Evolutionary conservation across 768 basidiomycete species (phyloP), one percentile per base, ranked within the genome.

Genomic region (Pisolithus marmoratus): DNA sequence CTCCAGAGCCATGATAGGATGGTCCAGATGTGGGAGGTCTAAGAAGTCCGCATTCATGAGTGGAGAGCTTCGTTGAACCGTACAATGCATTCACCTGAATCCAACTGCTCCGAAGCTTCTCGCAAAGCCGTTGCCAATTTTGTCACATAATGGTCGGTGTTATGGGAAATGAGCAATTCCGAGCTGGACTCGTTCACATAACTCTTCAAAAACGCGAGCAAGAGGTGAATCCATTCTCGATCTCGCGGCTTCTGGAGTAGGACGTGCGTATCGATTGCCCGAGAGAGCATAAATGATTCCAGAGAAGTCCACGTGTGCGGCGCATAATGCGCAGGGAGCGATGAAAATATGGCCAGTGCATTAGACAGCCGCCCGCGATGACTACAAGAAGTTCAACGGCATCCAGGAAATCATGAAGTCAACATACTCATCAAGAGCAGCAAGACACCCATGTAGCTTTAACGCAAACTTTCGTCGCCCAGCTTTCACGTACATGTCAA

Each of bases 371-470:
- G 81, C 34, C 77, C 79, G 34, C 90, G 86, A 65, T 85, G 78
- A 6, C 92, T 94, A 46, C 17, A n/a, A 54, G 19, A 22, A 17
- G 36, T 31, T 64, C 23, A 61, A 48, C 44, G 46, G 45, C 34
- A 36, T 24, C 38, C 46, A 24, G 36, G n/a, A 43, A 51, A 40
- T 26, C 34, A 41, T 36, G 41, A 58, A 37, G 34, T 22, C 11
- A n/a, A 71, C 92, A 57, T 72, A 97, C 95, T 86, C 67, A 57
- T 97, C 94, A 36, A 98, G 78, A 15, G 88, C 90, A 3, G 94
- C 95, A 15, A 97, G 74, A 60, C 80, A 85, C 2, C 89, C 90
- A 55, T 94, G 89, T 46, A 97, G 69, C 58, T 87, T 87, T 34
- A 94, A 71, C 9, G 92, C 93, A 62, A 87, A 90, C 61, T 95